Percentiles rank a stretch among this genome's conserved stretches.
Conservation (phyloP, 2,329 filamentous ascomycete genomes). For the Hymenoscyphus linearis region DNA sequence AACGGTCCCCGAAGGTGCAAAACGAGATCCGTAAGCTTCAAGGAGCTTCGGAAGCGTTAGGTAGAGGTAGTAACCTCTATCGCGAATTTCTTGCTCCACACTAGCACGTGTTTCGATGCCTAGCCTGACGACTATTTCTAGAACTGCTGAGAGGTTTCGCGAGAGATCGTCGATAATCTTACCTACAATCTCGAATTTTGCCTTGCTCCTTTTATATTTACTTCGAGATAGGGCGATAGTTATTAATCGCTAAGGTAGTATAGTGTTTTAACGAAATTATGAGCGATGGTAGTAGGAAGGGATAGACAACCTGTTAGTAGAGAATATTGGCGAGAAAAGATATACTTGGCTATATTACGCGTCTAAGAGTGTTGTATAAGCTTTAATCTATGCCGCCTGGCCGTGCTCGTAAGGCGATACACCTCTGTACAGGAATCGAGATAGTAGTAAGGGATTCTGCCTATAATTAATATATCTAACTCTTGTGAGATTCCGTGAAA, state of each 20-base stretch:
- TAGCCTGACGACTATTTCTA: neutral
- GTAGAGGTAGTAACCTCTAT: neutral
- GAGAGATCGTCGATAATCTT: neutral
- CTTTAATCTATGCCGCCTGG: neutral
- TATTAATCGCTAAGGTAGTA: neutral
- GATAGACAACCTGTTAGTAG: neutral
- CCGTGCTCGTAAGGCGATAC: neutral
- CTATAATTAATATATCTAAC: neutral
- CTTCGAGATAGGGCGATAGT: neutral
- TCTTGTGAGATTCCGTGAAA: neutral
- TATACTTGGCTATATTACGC: neutral
- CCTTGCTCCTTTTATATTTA: neutral
- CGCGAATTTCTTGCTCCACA: neutral
- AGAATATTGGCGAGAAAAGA: neutral
- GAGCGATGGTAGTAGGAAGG: neutral
- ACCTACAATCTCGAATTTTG: neutral
- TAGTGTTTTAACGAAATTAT: neutral
- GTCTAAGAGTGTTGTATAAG: neutral
- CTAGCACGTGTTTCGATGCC: neutral
- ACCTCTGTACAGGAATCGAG: neutral
- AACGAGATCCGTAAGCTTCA: neutral
- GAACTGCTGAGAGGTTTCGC: neutral
- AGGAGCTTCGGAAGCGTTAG: neutral
- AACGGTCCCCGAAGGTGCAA: neutral
- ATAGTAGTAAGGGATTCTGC: neutral